Base-by-base conservation (phyloP, 2,329 filamentous ascomycete species). In the Alternaria gansuensis region DNA sequence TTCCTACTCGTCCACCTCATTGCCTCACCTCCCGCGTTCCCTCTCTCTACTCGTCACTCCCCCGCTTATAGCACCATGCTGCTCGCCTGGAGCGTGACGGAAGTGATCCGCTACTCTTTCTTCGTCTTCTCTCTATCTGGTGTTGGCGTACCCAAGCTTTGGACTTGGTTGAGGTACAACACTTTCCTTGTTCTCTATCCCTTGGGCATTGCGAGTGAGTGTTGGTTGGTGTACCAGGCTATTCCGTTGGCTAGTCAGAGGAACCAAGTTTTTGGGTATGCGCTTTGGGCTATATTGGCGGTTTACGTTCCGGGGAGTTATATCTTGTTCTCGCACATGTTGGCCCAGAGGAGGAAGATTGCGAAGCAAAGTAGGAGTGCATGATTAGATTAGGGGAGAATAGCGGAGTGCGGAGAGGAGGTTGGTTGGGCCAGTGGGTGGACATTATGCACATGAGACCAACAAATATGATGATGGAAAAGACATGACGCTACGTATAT, bases 101-200 rank as follows among this genome's bases (percentile, higher is more conserved):
- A 99, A 81, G 90, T 97, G 52, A 90, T 97, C 70, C 89, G 95
- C 54, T 99, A 99, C 84, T 86, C 87, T 46, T 99, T 91, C 84
- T 98, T 98, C 76, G 90, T 91, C 34, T 84, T 93, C 70, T 88
- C 87, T 68, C 85, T 95, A 31, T 80, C 82, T 63, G 68, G 68
- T 0, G 33, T 69, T 63, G 83, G 86, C 28, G 86, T 90, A 29
- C 91, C 93, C 0, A 75, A 71, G 0, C 81, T 84, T 59, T 84
- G 97, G 74, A 87, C 87, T 36, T 96, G 92, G 90, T 81, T 96
- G 78, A 84, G 93, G 69, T 88, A 97, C 80, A 97, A 96, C 78
- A 93, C 91, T 7, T 99, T 99, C 80, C 92, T 92, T 71, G 81
- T 97, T 36, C 85, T 99, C 23, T 99, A 99, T 79, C 95, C 95